Base-by-base conservation (phyloP, 1,139 yeast genomes). In the Protomyces arabidopsidicola region DNA sequence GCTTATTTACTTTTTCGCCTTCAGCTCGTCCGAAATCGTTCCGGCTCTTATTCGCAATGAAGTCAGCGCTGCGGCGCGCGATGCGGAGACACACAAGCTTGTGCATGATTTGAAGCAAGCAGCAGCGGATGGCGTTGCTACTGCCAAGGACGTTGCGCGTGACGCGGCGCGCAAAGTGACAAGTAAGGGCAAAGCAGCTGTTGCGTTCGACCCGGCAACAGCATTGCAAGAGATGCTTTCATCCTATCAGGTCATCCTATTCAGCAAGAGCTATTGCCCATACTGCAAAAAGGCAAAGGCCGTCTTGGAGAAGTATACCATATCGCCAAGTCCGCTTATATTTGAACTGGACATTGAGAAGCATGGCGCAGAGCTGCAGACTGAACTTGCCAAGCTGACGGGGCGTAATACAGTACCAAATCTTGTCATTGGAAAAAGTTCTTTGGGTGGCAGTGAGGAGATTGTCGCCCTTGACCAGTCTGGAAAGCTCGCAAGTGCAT, bases 381-480 rank as follows among this genome's bases (percentile, higher is more conserved):
- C 81, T 60, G 95, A 95, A 65, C 81, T 93, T 68, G 74, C 73
- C 55, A 85, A 87, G 72, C 75, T 90, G 68, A 87, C 95, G 51
- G 96, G 97, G 67, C 98, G 93, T 79, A 81, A 84, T 70, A 90
- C 97, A 50, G 98, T 93, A 66, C 98, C 98, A 68, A 91, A 88
- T 76, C 83, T 93, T 69, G 90, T 87, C 77, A 90, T 93, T 74
- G 85, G 82, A 60, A 97, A 96, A 66, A 81, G 89, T 77, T 97
- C 90, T 78, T 84, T 93, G 71, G 98, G 98, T 67, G 98, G 98
- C 66, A 83, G 84, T 63, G 97, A 90, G 74, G 97, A 90, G 67
- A 84, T 93, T 72, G 78, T 76, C 42, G 80, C 77, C 53, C 77
- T 88, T 67, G 93, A 89, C 71, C 78, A 78, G 31, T 77, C 78